phyloP scores from a whole-genome alignment of 2,329 filamentous ascomycete genomes.

The Neopestalotiopsis sp. region DNA sequence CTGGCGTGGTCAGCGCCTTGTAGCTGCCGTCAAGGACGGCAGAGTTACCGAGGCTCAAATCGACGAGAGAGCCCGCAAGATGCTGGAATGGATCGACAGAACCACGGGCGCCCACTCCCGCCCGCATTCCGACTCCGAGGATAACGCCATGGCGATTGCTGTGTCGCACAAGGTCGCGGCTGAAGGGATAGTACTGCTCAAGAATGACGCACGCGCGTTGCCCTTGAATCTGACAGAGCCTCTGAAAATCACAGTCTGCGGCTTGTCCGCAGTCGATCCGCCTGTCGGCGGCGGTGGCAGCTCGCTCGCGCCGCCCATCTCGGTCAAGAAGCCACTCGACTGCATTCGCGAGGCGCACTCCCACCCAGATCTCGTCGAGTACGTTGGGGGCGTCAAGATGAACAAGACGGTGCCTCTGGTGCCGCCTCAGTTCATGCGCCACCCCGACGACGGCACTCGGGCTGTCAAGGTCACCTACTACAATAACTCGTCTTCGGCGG shows the following conservation, averaged over 20 bases:
- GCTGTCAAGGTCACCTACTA: not conserved
- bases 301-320: not conserved
- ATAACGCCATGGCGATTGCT: not conserved
- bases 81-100: not conserved
- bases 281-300: not conserved
- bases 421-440: not conserved
- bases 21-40: conserved; percentile 23
- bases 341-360: not conserved
- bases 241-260: not conserved
- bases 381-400: not conserved
- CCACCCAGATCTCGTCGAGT: not conserved
- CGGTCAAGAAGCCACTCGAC: not conserved
- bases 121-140: not conserved
- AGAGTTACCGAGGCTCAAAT: conserved; percentile 19
- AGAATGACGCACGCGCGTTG: not conserved
- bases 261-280: not conserved
- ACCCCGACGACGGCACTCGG: not conserved
- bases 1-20: conserved; percentile 26
- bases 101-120: not conserved
- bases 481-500: not conserved
- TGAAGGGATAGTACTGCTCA: not conserved
- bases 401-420: not conserved
- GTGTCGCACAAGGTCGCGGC: not conserved
- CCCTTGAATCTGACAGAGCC: not conserved
- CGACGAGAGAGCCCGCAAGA: conserved; percentile 17